Conservation (phyloP, 768 basidiomycete genomes). For the Lentinula sp. region DNA sequence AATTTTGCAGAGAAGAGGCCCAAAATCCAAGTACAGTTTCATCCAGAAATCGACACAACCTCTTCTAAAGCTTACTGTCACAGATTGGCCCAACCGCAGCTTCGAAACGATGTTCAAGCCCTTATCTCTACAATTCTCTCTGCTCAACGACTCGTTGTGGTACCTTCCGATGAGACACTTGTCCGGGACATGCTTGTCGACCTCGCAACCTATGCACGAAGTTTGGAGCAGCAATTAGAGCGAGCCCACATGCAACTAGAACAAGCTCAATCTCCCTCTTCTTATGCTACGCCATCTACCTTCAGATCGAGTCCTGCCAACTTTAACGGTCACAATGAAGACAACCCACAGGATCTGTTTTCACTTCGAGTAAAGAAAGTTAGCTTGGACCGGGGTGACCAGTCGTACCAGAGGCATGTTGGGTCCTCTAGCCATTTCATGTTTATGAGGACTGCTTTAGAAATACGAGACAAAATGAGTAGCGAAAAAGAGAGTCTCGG, state of each 20-base stretch:
- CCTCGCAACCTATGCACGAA: slow-evolving; percentile 14
- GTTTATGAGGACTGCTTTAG: background rate
- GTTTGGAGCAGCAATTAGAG: slow-evolving; percentile 1
- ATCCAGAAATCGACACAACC: background rate
- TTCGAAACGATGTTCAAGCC: slow-evolving; percentile 12
- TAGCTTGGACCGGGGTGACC: background rate
- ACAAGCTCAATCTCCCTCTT: background rate
- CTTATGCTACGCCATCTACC: background rate
- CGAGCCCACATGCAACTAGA: background rate
- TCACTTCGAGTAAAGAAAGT: background rate
- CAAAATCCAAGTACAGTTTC: background rate
- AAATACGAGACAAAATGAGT: background rate
- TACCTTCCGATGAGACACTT: slow-evolving; percentile 20
- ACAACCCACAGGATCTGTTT: background rate
- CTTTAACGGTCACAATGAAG: background rate
- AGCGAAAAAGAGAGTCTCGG: background rate
- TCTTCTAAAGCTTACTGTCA: background rate
- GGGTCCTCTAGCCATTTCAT: background rate
- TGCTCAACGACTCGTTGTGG: slow-evolving; percentile 18
- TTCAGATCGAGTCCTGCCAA: background rate
- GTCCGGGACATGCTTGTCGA: slow-evolving; percentile 9
- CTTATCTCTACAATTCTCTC: slow-evolving; percentile 28
- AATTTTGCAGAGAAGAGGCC: background rate
- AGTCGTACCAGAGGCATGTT: background rate
- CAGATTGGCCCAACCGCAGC: background rate